A percentile compares a stretch with the other conserved stretches of the same genome.
phyloP scores from a whole-genome alignment of 2,329 filamentous ascomycete genomes.

The Microsporum ferrugineum region DNA sequence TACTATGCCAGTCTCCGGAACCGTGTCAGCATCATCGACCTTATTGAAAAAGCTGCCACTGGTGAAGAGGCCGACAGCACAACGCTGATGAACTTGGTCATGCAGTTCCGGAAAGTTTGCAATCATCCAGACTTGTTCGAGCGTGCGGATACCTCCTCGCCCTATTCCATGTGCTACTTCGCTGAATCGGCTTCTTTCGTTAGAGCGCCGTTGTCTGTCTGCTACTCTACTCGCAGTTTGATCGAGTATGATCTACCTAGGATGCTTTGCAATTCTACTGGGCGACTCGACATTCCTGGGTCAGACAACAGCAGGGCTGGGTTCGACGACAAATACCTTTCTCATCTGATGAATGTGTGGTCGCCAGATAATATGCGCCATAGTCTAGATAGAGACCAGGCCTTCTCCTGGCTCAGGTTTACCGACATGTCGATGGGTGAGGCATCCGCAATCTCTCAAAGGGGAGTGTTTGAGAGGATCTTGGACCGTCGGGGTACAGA shows the following conservation, averaged over 20 bases:
- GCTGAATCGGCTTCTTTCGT: conserved; percentile 93
- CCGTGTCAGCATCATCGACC: conserved; percentile 96
- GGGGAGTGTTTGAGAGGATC: conserved; percentile 63
- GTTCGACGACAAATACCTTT: conserved; percentile 65
- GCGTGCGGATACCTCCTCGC: conserved; percentile 79
- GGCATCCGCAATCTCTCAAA: conserved; percentile 56
- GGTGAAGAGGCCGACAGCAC: conserved; percentile 92
- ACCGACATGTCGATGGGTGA: conserved; percentile 65
- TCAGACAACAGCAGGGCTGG: conserved; percentile 63
- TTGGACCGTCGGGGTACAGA: conserved; percentile 42
- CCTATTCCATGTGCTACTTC: conserved; percentile 72
- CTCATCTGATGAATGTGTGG: conserved; percentile 84
- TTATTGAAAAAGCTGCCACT: conserved; percentile 91
- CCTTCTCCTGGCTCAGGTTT: conserved; percentile 87
- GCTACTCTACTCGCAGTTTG: conserved; percentile 76
- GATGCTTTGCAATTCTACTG: conserved; percentile 69
- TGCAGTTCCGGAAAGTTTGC: conserved; percentile 99
- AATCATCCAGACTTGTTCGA: conserved; percentile 97
- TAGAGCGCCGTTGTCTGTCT: conserved; percentile 68
- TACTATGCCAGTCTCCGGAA: conserved; percentile 88
- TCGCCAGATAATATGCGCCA: conserved; percentile 63
- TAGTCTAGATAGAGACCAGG: conserved; percentile 45
- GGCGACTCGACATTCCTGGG: conserved; percentile 62
- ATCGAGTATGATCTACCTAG: conserved; percentile 77
- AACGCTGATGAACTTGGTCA: conserved; percentile 96